phyloP scores from a whole-genome alignment of 2,329 filamentous ascomycete genomes.

The Penicillium sp. region DNA sequence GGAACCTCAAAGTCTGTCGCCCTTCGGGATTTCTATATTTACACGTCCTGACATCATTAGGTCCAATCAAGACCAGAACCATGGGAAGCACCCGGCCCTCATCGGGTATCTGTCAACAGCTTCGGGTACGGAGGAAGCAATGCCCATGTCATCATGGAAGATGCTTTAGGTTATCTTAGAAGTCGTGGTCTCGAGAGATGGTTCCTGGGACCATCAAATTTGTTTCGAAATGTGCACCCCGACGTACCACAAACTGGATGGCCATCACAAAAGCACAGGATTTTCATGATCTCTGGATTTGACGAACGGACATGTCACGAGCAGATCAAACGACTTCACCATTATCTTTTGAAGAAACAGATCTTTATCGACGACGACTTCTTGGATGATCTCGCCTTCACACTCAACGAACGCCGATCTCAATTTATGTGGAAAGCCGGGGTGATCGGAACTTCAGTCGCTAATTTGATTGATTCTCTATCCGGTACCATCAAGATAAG shows the following conservation, averaged over 20 bases:
- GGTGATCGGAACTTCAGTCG: slow-evolving; percentile 2
- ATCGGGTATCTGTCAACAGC: slow-evolving; percentile 34
- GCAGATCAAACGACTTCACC: slow-evolving; percentile 8
- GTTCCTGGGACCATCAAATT: neutral
- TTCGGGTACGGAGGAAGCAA: slow-evolving; percentile 51
- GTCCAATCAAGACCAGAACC: slow-evolving; percentile 4
- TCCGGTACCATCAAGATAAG: neutral
- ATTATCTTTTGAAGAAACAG: slow-evolving; percentile 8
- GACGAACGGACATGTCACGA: slow-evolving; percentile 20
- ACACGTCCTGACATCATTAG: slow-evolving; percentile 3
- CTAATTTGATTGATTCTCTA: neutral
- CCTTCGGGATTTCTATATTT: neutral
- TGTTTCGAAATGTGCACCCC: neutral
- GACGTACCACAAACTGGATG: neutral
- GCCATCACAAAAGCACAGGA: neutral
- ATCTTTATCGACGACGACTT: slow-evolving; percentile 2
- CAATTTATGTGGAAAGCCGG: slow-evolving; percentile 19
- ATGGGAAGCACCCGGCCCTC: slow-evolving; percentile 6
- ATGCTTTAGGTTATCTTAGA: slow-evolving; percentile 13
- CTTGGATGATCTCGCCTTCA: slow-evolving; percentile 22
- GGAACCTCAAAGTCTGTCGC: slow-evolving; percentile 34
- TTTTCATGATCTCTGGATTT: slow-evolving; percentile 26
- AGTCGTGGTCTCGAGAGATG: neutral
- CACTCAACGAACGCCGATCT: slow-evolving; percentile 21
- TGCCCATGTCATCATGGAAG: slow-evolving; percentile 44